Percentiles rank a stretch among this genome's conserved stretches.
Conservation (phyloP, 805 yeast genomes). For the Kluyveromyces starmeri region DNA sequence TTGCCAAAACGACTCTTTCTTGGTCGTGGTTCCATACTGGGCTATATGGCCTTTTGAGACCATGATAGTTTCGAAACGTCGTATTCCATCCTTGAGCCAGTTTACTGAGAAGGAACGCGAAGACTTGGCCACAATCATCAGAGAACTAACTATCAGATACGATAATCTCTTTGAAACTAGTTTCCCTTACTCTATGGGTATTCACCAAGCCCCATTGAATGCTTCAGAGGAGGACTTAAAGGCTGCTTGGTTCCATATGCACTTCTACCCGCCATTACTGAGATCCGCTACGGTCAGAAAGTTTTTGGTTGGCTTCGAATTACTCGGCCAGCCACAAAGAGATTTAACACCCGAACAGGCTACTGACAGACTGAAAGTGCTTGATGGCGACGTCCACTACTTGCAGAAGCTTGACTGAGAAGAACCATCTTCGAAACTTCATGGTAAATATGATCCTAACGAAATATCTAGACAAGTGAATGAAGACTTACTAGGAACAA, state of each 20-base stretch:
- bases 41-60: conserved; percentile 80
- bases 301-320: conserved; percentile 66
- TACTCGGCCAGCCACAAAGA: conserved; percentile 58
- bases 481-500: too few relatives aligned
- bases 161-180: conserved; percentile 62
- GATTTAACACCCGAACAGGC: conserved; percentile 28
- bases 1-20: conserved; percentile 49
- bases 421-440: too few relatives aligned
- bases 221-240: conserved; percentile 35
- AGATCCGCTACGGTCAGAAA: conserved; percentile 68
- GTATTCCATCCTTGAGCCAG: conserved; percentile 41
- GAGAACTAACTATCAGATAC: conserved; percentile 49
- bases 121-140: conserved; percentile 50
- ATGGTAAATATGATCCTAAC: too few relatives aligned
- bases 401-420: conserved; percentile 30
- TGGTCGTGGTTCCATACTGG: conserved; percentile 73
- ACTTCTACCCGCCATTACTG: conserved; percentile 70
- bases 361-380: conserved; percentile 34
- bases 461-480: too few relatives aligned
- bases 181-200: conserved; percentile 77
- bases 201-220: conserved; percentile 64
- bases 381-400: conserved; percentile 31
- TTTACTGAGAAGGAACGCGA: conserved; percentile 38
- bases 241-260: conserved; percentile 58
- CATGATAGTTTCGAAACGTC: conserved; percentile 48